A percentile compares a stretch with the other conserved stretches of the same genome.
Evolutionary conservation across 139 green algal genomes (phyloP).

Genomic region (Microglena sp.): DNA sequence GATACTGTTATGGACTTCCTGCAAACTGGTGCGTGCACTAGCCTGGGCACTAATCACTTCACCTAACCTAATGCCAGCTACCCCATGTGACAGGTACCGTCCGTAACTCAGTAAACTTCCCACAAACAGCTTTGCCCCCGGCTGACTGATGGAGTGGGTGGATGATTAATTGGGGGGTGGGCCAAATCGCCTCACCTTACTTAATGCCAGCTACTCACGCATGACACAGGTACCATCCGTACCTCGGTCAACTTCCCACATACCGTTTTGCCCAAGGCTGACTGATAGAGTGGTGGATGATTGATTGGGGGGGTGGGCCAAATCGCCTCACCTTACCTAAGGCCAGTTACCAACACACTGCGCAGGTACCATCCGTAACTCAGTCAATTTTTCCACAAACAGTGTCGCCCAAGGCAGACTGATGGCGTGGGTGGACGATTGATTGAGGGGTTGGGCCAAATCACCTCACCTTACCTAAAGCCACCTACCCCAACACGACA

Average conservation of each 20-base stretch:
- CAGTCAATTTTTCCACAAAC: background rate
- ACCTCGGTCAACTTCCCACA: conserved; percentile 14
- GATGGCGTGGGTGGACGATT: too few species aligned
- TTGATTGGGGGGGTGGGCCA: conserved; percentile 10
- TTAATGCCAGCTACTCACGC: too few species aligned
- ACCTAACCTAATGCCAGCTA: too few species aligned
- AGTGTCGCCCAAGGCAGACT: too few species aligned
- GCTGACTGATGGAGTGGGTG: background rate
- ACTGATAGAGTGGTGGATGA: too few species aligned
- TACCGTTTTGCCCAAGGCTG: too few species aligned
- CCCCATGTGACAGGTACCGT: conserved; percentile 27
- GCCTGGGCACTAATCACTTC: too few species aligned
- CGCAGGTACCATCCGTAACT: conserved; percentile 24
- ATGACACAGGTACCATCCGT: conserved; percentile 16
- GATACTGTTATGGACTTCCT: background rate
- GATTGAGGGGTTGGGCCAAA: conserved; percentile 31
- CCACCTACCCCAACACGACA: too few species aligned
- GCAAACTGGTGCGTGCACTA: too few species aligned
- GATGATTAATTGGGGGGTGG: background rate
- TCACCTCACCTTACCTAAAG: too few species aligned
- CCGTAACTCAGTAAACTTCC: conserved; percentile 46
- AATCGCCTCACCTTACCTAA: too few species aligned
- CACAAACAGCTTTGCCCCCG: conserved; percentile 7
- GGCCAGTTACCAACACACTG: too few species aligned
- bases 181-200: conserved; percentile 17